phyloP scores from a whole-genome alignment of 371 early-diverging fungal species.

The Syncephalastrum contaminatum region DNA sequence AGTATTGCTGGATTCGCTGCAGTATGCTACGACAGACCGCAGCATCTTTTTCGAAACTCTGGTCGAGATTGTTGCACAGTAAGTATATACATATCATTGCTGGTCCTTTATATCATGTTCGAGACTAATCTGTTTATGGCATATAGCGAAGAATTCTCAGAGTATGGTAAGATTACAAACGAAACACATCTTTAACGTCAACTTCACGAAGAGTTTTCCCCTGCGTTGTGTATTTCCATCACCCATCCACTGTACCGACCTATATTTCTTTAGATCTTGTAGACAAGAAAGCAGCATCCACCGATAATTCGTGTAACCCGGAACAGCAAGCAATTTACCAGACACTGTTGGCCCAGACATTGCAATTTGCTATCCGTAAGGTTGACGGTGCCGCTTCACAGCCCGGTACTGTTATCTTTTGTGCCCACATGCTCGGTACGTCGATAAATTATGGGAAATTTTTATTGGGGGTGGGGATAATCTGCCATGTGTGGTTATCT shows the following conservation, averaged over 20 bases:
- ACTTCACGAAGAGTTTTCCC: neutral
- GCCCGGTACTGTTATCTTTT: constrained; percentile 53
- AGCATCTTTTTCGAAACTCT: constrained; percentile 14
- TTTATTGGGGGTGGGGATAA: no score
- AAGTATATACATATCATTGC: neutral
- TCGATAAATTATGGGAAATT: neutral
- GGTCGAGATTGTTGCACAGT: constrained; percentile 19
- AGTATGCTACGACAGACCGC: constrained; percentile 9
- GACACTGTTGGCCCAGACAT: constrained; percentile 16
- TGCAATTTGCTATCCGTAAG: constrained; percentile 46
- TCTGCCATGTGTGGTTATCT: no score
- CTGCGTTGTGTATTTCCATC: neutral
- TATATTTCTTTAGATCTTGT: neutral
- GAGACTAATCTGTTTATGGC: constrained; percentile 6
- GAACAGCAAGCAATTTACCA: constrained; percentile 17
- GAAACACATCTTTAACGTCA: neutral
- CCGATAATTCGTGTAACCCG: neutral
- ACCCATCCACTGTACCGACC: constrained; percentile 1
- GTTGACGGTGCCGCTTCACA: constrained; percentile 45
- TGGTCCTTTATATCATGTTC: neutral
- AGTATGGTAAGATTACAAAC: constrained; percentile 13
- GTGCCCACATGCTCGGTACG: constrained; percentile 48
- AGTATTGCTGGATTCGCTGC: constrained; percentile 10
- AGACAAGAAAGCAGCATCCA: constrained; percentile 1
- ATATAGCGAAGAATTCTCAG: constrained; percentile 10